Evolutionary conservation across 2,329 filamentous ascomycete genomes (phyloP).

Genomic region (Penicillium sp.): DNA sequence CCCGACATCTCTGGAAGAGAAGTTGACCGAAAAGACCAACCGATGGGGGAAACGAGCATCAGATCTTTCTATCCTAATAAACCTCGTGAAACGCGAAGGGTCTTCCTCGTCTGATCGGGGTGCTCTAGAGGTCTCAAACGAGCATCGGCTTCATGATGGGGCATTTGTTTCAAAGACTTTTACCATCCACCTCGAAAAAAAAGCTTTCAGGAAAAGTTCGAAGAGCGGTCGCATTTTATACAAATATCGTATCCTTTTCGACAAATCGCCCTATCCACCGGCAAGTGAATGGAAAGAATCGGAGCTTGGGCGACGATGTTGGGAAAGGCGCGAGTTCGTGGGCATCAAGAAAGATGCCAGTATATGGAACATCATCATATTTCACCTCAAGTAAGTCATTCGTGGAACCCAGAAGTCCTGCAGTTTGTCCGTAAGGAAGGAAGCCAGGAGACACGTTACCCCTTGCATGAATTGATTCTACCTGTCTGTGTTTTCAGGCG

Average conservation of each 20-base stretch:
- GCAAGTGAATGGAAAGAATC: not conserved
- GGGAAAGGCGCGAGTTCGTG: not conserved
- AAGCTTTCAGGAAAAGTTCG: not conserved
- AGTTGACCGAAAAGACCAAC: not conserved
- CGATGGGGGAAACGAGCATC: not conserved
- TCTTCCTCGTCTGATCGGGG: not conserved
- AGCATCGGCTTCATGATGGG: not conserved
- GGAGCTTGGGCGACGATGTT: not conserved
- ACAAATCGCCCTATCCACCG: not conserved
- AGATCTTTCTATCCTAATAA: not conserved
- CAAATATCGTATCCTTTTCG: not conserved
- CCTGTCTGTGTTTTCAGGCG: not conserved
- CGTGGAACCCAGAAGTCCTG: not conserved
- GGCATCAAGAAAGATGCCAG: not conserved
- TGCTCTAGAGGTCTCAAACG: not conserved
- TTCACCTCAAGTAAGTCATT: not conserved
- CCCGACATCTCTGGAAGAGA: not conserved
- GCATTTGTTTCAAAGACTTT: not conserved
- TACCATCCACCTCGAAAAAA: not conserved
- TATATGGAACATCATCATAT: not conserved
- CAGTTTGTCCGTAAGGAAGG: not conserved
- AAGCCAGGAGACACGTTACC: not conserved
- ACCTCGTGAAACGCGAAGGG: not conserved
- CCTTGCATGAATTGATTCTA: not conserved
- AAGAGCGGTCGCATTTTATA: not conserved